Percentiles rank a stretch among this genome's conserved stretches.
Evolutionary conservation across 2,329 filamentous ascomycete species (phyloP).

Genomic region (Pseudophaeomoniella oleicola): DNA sequence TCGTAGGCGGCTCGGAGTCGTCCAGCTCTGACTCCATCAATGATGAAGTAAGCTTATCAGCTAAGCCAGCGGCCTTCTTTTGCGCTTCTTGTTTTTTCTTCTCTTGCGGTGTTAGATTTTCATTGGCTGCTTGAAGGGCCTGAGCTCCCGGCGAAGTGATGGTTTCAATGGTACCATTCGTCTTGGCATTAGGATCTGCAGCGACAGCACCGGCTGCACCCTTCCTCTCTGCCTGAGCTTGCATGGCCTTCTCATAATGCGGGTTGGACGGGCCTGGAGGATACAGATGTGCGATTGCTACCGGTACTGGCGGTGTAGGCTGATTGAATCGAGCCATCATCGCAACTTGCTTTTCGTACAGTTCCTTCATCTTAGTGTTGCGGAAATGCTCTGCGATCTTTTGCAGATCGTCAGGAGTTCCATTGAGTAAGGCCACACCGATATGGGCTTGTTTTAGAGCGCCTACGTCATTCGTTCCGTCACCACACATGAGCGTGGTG

Average conservation of each 20-base stretch:
- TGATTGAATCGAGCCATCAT: constrained; percentile 95
- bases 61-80: constrained; percentile 60
- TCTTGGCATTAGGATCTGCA: constrained; percentile 39
- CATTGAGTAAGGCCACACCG: constrained; percentile 89
- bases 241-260: constrained; percentile 84
- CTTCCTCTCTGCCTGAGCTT: constrained; percentile 71
- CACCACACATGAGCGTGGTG: constrained; percentile 96
- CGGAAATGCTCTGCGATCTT: constrained; percentile 88
- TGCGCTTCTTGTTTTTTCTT: constrained; percentile 42
- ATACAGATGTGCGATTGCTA: constrained; percentile 84
- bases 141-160: constrained; percentile 53
- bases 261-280: constrained; percentile 82
- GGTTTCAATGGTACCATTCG: constrained; percentile 40
- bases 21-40: constrained; percentile 87
- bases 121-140: constrained; percentile 37
- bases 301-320: constrained; percentile 78
- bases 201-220: constrained; percentile 40
- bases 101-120: constrained; percentile 35
- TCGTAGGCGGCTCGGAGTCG: constrained; percentile 79
- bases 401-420: constrained; percentile 76
- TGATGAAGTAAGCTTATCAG: constrained; percentile 69
- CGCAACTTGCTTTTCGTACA: constrained; percentile 89
- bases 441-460: constrained; percentile 97
- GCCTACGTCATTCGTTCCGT: constrained; percentile 95
- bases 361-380: constrained; percentile 94